Base-by-base conservation (phyloP, 495 filamentous ascomycete species). In the Penicillium crystallinum region DNA sequence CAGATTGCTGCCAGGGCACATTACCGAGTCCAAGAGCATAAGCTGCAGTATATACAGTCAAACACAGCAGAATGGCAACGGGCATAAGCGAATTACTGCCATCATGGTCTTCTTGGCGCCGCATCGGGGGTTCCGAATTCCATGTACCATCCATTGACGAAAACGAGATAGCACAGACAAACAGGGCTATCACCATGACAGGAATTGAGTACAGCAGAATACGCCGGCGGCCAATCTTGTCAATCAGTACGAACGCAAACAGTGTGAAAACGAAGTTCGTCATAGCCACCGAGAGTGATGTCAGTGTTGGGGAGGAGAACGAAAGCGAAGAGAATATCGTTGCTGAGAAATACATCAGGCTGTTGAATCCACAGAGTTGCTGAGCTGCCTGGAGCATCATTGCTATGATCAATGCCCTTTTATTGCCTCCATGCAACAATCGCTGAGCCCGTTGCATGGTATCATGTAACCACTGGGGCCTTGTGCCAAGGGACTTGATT, bases 331-430 rank as follows among this genome's bases (percentile, higher is more conserved):
- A 76, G 65, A 97, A 97, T 27, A 97, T 89, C 5, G 90, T 95
- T 4, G 90, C 88, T 6, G 89, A 91, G 66, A 91, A 96, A 65
- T 97, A 97, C 91, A 97, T 97, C 11, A 96, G 77, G 40, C 86
- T 87, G 69, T 95, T 96, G 66, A 96, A 97, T 6, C 91, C 91
- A 55, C 86, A 93, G 14, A 95, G 77, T 59, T 97, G 91, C 65
- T 96, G 91, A n/a, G 90, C 68, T 0, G 83, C 89, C 63, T 96
- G 91, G 2, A 96, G 78, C 55, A 92, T 79, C 69, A 88, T 90
- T 2, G 91, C 90, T 53, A 96, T 90, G 1, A 79, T 81, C 58
- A 97, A 63, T 6, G 90, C 91, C 54, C 90, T 80, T 43, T 87
- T 74, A 61, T 92, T 91, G 23, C 82, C 81, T 7, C 78, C 78